These are phyloP conservation scores for Lasiodiplodia sp. DNA, from an alignment of 2,329 filamentous ascomycete species.

Conservation along the genomic window DNA sequence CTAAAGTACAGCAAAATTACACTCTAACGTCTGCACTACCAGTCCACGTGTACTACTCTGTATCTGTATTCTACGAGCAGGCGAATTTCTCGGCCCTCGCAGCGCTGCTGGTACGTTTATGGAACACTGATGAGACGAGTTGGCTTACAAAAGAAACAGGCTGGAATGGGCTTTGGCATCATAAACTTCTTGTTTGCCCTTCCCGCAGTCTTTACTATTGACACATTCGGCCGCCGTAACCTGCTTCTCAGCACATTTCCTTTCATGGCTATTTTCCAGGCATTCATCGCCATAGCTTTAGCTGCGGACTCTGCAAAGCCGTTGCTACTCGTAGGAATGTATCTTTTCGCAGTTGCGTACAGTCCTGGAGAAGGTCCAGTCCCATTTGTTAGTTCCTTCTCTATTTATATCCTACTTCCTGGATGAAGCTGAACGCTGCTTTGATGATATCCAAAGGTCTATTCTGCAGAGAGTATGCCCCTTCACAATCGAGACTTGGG, in stretches of 20 bases:
- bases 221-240: conserved; percentile 48
- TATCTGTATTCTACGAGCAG: conserved; percentile 47
- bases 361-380: conserved; percentile 53
- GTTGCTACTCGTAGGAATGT: conserved; percentile 47
- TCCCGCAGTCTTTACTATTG: conserved; percentile 55
- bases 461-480: conserved; percentile 53
- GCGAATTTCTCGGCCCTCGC: conserved; percentile 52
- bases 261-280: conserved; percentile 56
- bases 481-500: conserved; percentile 52
- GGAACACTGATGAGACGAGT: conserved; percentile 35
- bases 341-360: conserved; percentile 61
- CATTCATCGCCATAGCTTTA: conserved; percentile 55
- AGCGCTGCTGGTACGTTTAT: conserved; percentile 1
- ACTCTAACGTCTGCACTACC: neutral
- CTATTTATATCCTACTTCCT: too few species aligned
- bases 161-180: conserved; percentile 54
- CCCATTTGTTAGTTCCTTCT: conserved; percentile 38
- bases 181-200: conserved; percentile 56
- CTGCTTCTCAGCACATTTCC: conserved; percentile 56
- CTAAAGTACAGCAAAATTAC: fast-evolving
- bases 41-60: conserved; percentile 37
- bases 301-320: conserved; percentile 32
- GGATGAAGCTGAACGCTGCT: too few species aligned
- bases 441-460: too few species aligned
- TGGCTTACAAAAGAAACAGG: conserved; percentile 40